A percentile compares a stretch with the other conserved stretches of the same genome.
Conservation (phyloP, 257 asterid species). For the Thymus mandschuricus region DNA sequence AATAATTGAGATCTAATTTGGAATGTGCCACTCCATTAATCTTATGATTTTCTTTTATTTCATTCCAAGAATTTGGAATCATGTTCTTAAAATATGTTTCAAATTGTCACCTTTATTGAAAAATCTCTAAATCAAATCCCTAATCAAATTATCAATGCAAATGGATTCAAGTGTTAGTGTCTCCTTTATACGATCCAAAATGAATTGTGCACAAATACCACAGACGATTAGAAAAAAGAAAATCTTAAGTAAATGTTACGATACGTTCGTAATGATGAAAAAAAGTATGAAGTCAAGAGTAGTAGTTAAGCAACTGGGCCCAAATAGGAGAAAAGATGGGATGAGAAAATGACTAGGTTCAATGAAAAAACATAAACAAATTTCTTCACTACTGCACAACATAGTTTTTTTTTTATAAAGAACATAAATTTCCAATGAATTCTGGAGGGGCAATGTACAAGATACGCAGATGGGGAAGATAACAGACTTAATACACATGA, state of each 20-base stretch:
- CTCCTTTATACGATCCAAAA: neutral
- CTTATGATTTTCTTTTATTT: too few species aligned
- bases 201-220: too few species aligned
- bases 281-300: too few species aligned
- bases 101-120: too few species aligned
- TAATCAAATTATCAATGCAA: neutral
- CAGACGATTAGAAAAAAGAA: too few species aligned
- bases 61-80: too few species aligned
- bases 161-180: neutral
- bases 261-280: too few species aligned
- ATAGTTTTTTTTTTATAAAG: neutral
- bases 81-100: too few species aligned
- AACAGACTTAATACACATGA: neutral
- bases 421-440: slow-evolving; percentile 21
- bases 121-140: neutral
- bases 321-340: neutral
- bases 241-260: too few species aligned
- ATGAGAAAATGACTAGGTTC: too few species aligned
- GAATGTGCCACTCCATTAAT: neutral
- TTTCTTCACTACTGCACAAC: slow-evolving; percentile 17
- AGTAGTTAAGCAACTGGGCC: neutral
- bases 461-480: slow-evolving; percentile 6
- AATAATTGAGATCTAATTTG: too few species aligned
- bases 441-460: slow-evolving; percentile 14
- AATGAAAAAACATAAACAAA: neutral